Evolutionary conservation across 2,329 filamentous ascomycete genomes (phyloP), one percentile per base, ranked within the genome.

Genomic region (Colletotrichum filicis): DNA sequence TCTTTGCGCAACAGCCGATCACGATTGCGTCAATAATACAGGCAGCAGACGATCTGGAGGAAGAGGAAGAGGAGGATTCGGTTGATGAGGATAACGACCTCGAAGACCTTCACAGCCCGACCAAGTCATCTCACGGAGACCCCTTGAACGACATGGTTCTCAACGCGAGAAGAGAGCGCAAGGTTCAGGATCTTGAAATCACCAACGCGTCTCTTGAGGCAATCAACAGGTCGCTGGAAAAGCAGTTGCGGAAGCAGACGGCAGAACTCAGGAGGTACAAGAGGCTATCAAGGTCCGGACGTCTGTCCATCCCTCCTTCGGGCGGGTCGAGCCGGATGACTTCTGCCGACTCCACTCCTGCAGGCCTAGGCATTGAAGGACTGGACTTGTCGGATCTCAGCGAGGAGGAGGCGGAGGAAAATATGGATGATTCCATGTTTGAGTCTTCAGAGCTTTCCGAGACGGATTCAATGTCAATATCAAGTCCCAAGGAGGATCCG

Each of bases 121-220:
- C 87, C 22, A 93, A 89, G 80, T 87, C 86, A 60, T 85, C 80
- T 35, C 84, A 83, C 77, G 83, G 89, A 19, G 91, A 92, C 68
- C 87, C 91, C 8, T 85, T 93, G 74, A 93, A 91, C 74, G 95
- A 97, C 73, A 87, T 95, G 7, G 95, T 97, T 12, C 90, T 93
- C n/a, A 97, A 95, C 80, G 97, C 97, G 16, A 91, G 97, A 35
- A 90, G 95, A 46, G 97, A 98, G 82, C 91, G 97, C 74, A 99
- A 98, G 84, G 95, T 99, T 1, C 90, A 98, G 76, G 97, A 99
- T 80, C 86, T 99, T 6, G 95, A 99, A 80, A 99, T 99, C 75
- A 98, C 94, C 68, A 99, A 99, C 79, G 97, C 95, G 1, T 98
- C 95, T 1, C 88, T 99, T 3, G 90, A 98, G 69, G 97, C 97